These are phyloP conservation scores for Dicorynia guianensis DNA, from an alignment of 306 rosid species.

Conservation along the genomic window DNA sequence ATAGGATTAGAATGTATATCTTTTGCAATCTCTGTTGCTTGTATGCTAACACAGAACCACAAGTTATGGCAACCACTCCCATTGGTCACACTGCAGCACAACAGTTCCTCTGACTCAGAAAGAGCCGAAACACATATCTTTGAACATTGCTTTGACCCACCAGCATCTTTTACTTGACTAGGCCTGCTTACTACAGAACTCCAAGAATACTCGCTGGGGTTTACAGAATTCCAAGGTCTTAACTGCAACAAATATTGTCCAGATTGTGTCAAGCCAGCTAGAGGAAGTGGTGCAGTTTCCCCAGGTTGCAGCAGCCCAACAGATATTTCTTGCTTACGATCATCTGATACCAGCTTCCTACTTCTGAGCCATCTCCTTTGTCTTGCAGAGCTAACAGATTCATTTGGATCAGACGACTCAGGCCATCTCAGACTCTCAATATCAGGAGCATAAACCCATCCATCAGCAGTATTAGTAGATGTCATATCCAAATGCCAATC, in stretches of 20 bases:
- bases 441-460: slow-evolving; percentile 86
- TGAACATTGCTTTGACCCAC: slow-evolving; percentile 44
- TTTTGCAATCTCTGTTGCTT: slow-evolving; percentile 88
- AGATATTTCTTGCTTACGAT: slow-evolving; percentile 57
- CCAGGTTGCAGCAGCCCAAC: slow-evolving; percentile 87
- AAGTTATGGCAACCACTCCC: slow-evolving; percentile 69
- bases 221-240: slow-evolving; percentile 65
- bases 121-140: slow-evolving; percentile 78
- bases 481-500: slow-evolving; percentile 86
- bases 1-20: slow-evolving; percentile 90
- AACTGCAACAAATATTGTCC: slow-evolving; percentile 66
- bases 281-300: slow-evolving; percentile 77
- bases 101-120: slow-evolving; percentile 78
- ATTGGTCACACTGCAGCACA: slow-evolving; percentile 70
- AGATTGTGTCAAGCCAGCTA: slow-evolving; percentile 73
- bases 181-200: slow-evolving; percentile 70
- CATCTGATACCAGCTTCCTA: slow-evolving; percentile 60
- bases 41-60: slow-evolving; percentile 91
- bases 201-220: slow-evolving; percentile 77
- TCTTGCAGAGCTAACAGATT: slow-evolving; percentile 62
- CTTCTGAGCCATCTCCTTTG: slow-evolving; percentile 86
- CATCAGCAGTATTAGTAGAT: slow-evolving; percentile 63
- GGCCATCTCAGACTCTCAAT: slow-evolving; percentile 84
- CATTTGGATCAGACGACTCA: slow-evolving; percentile 56
- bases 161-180: slow-evolving; percentile 54